Evolutionary conservation across 106 monocot genomes (phyloP).

Genomic region (Dioscorea dumetorum): DNA sequence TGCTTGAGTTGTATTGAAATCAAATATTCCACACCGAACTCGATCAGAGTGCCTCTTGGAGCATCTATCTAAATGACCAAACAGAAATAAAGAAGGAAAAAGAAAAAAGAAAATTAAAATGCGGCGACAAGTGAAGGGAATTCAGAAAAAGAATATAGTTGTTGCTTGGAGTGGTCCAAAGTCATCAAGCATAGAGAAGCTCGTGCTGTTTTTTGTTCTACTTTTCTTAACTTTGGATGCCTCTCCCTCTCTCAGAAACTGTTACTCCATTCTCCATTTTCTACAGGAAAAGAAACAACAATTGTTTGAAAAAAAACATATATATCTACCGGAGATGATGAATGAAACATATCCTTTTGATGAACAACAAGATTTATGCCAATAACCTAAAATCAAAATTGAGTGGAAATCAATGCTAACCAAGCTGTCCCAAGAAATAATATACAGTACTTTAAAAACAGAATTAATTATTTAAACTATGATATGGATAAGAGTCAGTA

Average conservation of each 20-base stretch:
- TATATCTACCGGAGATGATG: no score
- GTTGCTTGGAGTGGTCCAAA: slow-evolving; percentile 12
- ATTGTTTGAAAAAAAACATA: not conserved
- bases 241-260: slow-evolving; percentile 55
- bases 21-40: slow-evolving; percentile 41
- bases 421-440: slow-evolving; percentile 80
- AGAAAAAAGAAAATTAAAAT: not conserved
- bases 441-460: no score
- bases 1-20: slow-evolving; percentile 51
- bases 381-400: not conserved
- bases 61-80: slow-evolving; percentile 31
- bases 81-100: not conserved
- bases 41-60: slow-evolving; percentile 31
- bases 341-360: no score
- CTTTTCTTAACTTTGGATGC: slow-evolving; percentile 52
- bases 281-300: slow-evolving; percentile 30
- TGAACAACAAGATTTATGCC: not conserved
- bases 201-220: slow-evolving; percentile 34
- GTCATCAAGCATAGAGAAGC: not conserved
- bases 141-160: slow-evolving; percentile 5
- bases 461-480: no score
- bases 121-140: slow-evolving; percentile 1
- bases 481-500: no score
- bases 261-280: slow-evolving; percentile 40
- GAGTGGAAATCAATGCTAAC: slow-evolving; percentile 14